phyloP scores from a whole-genome alignment of 1,139 yeast genomes.

The Meyerozyma elateridarum region DNA sequence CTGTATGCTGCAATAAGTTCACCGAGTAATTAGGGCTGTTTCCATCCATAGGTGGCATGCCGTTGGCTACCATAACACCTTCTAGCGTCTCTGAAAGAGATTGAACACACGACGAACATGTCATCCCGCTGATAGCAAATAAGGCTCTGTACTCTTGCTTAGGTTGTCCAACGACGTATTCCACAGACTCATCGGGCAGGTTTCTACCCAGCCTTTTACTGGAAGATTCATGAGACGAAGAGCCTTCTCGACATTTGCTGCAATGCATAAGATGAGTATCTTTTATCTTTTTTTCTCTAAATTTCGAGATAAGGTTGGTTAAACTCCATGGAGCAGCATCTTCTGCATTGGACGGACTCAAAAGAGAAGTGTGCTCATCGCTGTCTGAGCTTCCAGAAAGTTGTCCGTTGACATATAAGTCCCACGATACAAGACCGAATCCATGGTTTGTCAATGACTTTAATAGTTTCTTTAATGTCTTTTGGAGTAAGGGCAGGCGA shows the following conservation, averaged over 20 bases:
- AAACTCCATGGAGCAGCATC: constrained; percentile 16
- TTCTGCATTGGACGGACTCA: constrained; percentile 6
- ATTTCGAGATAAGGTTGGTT: constrained; percentile 11
- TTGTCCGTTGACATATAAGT: constrained; percentile 17
- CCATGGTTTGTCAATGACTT: constrained; percentile 24
- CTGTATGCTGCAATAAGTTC: constrained; percentile 39
- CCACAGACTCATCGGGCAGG: constrained; percentile 15
- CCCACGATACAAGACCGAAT: constrained; percentile 33
- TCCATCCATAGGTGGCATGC: constrained; percentile 9
- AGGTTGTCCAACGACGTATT: constrained; percentile 26
- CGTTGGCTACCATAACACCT: constrained; percentile 19
- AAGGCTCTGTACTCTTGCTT: constrained; percentile 42
- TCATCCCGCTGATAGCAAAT: constrained; percentile 59
- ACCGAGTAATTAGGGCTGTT: constrained; percentile 33
- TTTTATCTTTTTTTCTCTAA: constrained; percentile 10
- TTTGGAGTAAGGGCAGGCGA: no score
- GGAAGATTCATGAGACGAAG: constrained; percentile 5
- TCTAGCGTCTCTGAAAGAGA: constrained; percentile 43
- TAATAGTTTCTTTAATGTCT: constrained; percentile 17
- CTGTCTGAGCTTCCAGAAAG: not conserved
- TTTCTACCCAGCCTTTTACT: no score
- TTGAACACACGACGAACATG: constrained; percentile 56
- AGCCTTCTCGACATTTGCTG: constrained; percentile 4
- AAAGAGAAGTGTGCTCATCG: no score
- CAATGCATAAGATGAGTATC: constrained; percentile 3